Evolutionary conservation across 164 flowering plant genomes (phyloP).

Genomic region (Umbellularia californica): DNA sequence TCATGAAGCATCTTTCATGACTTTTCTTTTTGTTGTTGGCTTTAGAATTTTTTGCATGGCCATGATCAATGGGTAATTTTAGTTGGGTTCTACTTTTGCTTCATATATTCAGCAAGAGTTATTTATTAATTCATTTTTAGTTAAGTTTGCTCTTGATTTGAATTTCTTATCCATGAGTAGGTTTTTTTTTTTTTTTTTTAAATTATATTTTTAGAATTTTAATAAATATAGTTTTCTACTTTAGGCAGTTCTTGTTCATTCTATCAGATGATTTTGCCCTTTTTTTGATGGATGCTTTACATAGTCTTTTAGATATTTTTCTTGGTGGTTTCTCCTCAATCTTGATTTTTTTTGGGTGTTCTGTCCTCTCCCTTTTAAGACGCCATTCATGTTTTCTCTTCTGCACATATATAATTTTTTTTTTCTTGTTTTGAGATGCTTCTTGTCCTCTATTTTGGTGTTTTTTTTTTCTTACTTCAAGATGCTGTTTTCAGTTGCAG

Average conservation of each 20-base stretch:
- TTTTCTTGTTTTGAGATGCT: slow-evolving; percentile 30
- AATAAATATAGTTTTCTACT: too few relatives aligned
- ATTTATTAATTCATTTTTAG: too few relatives aligned
- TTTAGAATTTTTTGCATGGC: too few relatives aligned
- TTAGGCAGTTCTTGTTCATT: neutral
- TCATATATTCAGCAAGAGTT: too few relatives aligned
- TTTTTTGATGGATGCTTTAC: neutral
- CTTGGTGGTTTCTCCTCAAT: neutral
- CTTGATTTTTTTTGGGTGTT: neutral
- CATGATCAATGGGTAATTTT: too few relatives aligned
- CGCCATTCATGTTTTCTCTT: neutral
- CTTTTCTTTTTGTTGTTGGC: too few relatives aligned
- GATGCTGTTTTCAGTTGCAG: slow-evolving; percentile 78
- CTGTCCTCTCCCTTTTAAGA: neutral
- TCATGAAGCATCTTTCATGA: too few relatives aligned
- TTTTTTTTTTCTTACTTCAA: slow-evolving; percentile 53
- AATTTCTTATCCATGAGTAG: too few relatives aligned
- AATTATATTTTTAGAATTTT: too few relatives aligned
- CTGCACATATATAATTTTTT: neutral
- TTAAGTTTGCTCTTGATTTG: too few relatives aligned
- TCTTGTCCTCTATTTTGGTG: slow-evolving; percentile 61
- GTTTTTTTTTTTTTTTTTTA: too few relatives aligned
- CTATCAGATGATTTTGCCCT: neutral
- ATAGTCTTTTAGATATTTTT: neutral
- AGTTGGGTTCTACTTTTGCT: too few relatives aligned